phyloP scores from a whole-genome alignment of 805 yeast genomes.

The Hagleromyces aurorensis region DNA sequence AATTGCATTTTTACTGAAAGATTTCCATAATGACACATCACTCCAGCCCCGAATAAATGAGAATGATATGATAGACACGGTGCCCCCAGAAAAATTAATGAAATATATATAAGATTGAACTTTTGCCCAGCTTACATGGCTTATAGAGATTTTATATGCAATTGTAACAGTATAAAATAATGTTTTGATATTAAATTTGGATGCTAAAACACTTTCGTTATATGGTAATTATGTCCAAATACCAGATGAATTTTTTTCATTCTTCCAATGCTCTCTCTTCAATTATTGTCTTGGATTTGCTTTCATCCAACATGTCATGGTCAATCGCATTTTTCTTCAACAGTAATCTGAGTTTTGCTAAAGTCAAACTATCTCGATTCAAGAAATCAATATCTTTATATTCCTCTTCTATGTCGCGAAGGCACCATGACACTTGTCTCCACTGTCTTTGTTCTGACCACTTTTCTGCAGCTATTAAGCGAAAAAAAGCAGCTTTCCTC shows the following conservation, averaged over 20 bases:
- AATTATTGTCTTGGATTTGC: too few species aligned
- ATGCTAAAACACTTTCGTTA: too few species aligned
- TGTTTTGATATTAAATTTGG: too few species aligned
- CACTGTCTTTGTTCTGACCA: conserved; percentile 42
- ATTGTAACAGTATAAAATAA: too few species aligned
- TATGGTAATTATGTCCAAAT: too few species aligned
- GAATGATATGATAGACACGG: conserved; percentile 50
- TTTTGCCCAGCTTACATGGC: conserved; percentile 2
- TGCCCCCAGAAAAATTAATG: conserved; percentile 51
- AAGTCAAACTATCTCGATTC: conserved; percentile 16
- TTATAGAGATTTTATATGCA: too few species aligned
- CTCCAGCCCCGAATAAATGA: conserved; percentile 51
- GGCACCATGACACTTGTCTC: conserved; percentile 28
- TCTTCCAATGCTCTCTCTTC: too few species aligned
- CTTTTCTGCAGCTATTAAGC: conserved; percentile 62
- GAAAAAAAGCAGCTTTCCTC: conserved; percentile 75
- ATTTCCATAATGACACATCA: conserved; percentile 37
- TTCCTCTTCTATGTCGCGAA: conserved; percentile 24
- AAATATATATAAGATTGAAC: conserved; percentile 15
- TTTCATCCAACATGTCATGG: too few species aligned
- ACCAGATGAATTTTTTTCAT: too few species aligned
- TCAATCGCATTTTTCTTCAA: conserved; percentile 3
- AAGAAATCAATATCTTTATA: conserved; percentile 22
- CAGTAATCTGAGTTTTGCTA: conserved; percentile 14
- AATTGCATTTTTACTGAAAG: conserved; percentile 30